A percentile compares a stretch with the other conserved stretches of the same genome.
These are phyloP conservation scores for Plasmodium gallinaceum DNA, from an alignment of 169 alveolate species.

Conservation along the genomic window DNA sequence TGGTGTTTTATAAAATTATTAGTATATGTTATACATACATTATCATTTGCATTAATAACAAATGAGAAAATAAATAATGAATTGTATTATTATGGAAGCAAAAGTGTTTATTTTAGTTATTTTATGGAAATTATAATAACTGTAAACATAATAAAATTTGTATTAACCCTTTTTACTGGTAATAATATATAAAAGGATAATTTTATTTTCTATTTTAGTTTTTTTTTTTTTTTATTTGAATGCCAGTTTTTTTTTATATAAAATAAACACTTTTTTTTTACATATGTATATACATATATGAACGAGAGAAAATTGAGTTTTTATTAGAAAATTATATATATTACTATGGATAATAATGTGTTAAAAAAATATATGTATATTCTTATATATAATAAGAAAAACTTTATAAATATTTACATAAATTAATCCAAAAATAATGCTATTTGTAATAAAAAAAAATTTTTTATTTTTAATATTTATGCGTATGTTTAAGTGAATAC, in stretches of 20 bases:
- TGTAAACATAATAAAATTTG: slow-evolving; percentile 31
- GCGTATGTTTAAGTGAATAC: too few relatives aligned
- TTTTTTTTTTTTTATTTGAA: too few relatives aligned
- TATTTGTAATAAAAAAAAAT: too few relatives aligned
- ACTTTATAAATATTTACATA: too few relatives aligned
- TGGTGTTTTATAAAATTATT: slow-evolving; percentile 71
- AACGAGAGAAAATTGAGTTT: not conserved
- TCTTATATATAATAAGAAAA: not conserved
- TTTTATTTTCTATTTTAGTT: not conserved
- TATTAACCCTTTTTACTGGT: slow-evolving; percentile 73
- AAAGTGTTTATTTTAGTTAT: slow-evolving; percentile 36
- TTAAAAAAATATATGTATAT: too few relatives aligned
- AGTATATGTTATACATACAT: slow-evolving; percentile 10
- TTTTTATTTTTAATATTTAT: too few relatives aligned
- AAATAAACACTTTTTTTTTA: not conserved
- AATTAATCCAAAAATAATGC: too few relatives aligned
- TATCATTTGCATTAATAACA: slow-evolving; percentile 18
- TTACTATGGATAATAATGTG: not conserved
- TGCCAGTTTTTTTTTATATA: too few relatives aligned
- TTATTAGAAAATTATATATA: not conserved
- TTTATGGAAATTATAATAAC: slow-evolving; percentile 58
- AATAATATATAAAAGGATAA: not conserved
- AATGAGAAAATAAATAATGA: slow-evolving; percentile 14
- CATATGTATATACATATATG: not conserved
- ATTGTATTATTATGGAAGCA: slow-evolving; percentile 9